Evolutionary conservation across 148 eudicot genomes (phyloP).

Genomic region (Arbutus unedo): DNA sequence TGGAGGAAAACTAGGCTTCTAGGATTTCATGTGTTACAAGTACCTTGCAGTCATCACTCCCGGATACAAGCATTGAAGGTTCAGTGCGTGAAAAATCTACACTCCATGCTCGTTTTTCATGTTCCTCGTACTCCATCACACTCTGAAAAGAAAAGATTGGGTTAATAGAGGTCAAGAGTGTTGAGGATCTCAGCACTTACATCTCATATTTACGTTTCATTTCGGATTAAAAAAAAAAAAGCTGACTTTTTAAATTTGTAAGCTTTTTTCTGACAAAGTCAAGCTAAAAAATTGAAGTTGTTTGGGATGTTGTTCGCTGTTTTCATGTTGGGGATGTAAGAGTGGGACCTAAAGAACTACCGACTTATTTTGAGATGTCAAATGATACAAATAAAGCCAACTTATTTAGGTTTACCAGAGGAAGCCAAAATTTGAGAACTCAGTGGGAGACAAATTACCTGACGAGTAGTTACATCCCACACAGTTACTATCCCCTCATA

Average conservation of each 20-base stretch:
- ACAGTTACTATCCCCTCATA: conserved; percentile 75
- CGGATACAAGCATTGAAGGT: conserved; percentile 82
- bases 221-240: not conserved
- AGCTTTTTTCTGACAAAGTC: not conserved
- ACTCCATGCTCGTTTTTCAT: conserved; percentile 80
- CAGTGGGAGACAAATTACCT: conserved; percentile 35
- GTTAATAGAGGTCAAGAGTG: conserved; percentile 9
- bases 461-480: conserved; percentile 69
- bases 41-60: conserved; percentile 84
- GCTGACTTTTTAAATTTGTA: not conserved
- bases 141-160: conserved; percentile 36
- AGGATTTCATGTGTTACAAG: not conserved
- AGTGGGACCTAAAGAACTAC: not conserved
- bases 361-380: not conserved
- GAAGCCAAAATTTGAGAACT: not conserved
- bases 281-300: not conserved
- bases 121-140: conserved; percentile 78
- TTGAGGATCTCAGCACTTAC: not conserved
- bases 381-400: not conserved
- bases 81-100: conserved; percentile 72
- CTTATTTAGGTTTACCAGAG: not conserved
- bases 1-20: not conserved
- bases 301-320: not conserved
- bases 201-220: not conserved
- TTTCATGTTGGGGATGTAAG: not conserved